These are phyloP conservation scores for Botrytis sinoallii DNA, from an alignment of 2,329 filamentous ascomycete genomes.

Conservation along the genomic window DNA sequence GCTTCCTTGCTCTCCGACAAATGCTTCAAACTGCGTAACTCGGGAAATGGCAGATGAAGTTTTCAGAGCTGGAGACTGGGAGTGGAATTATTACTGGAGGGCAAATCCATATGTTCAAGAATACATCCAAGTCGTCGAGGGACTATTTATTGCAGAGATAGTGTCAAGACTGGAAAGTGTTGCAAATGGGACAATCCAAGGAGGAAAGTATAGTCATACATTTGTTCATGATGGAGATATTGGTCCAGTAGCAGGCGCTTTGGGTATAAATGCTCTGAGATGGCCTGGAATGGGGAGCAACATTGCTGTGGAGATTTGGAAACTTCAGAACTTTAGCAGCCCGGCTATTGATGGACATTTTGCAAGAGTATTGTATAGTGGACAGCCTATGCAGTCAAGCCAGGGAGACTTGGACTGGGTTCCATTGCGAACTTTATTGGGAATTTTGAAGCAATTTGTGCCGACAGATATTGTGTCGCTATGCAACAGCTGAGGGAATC, in stretches of 20 bases:
- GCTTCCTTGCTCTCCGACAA: conserved; percentile 37
- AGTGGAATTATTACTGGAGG: conserved; percentile 44
- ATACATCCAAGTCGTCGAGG: conserved; percentile 41
- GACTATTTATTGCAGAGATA: conserved; percentile 41
- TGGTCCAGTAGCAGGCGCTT: conserved; percentile 32
- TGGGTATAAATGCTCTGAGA: conserved; percentile 40
- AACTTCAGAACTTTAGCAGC: conserved; percentile 17
- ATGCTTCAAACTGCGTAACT: conserved; percentile 38
- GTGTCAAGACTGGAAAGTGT: conserved; percentile 37
- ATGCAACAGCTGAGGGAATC: conserved; percentile 10
- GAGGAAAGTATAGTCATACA: conserved; percentile 31
- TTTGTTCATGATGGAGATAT: conserved; percentile 43
- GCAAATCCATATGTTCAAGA: conserved; percentile 37
- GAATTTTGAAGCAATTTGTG: conserved; percentile 26
- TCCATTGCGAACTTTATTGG: conserved; percentile 23
- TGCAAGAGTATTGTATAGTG: conserved; percentile 36
- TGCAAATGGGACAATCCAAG: conserved; percentile 23
- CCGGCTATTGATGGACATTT: not conserved
- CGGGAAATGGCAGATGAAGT: conserved; percentile 38
- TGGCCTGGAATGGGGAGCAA: conserved; percentile 43
- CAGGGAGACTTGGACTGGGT: conserved; percentile 32
- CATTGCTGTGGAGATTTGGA: conserved; percentile 42
- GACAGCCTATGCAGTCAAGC: conserved; percentile 29
- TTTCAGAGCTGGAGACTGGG: conserved; percentile 43
- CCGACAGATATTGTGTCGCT: conserved; percentile 27